Base-by-base conservation (phyloP, 257 asterid species). In the Solanum arcanum region DNA sequence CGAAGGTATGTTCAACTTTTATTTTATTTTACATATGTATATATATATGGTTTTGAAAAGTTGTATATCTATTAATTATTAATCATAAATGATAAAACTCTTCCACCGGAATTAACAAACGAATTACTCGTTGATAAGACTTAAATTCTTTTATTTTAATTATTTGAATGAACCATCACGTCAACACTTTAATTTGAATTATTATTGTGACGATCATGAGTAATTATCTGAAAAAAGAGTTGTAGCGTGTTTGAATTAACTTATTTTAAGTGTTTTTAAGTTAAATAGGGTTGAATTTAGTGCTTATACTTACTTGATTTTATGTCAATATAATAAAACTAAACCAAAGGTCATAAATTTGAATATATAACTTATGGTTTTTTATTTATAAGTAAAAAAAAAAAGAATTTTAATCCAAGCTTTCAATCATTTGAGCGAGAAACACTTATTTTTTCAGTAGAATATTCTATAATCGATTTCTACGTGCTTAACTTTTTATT, bases 171-270 rank as follows among this genome's bases (percentile, higher is more conserved):
- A 62, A 62, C 69, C 31, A 62, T 62, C 69, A 23, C 11, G 69
- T 23, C 69, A 62, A 62, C 31, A 23, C 29, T 62, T 60, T 0
- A 23, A 23, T 62, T 23, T 62, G 69, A 62, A 10, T 62, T n/a
- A 62, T 62, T 62, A 23, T 60, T 60, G 0, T 23, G 29, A 23
- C 3, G 7, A 0, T 60, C 29, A 1, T 60, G 69, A 9, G 14
- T 23, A 60, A 60, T 60, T 2, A 23, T 60, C 69, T 10, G 1
- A 52, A 56, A 56, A 56, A 56, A 56, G 64, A 7, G 64, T 3
- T 56, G 0, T 4, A 7, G n/a, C 2, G 0, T 56, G 64, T 56
- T 18, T 52, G 62, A 0, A 52, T 52, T 52, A 52, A 0, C 62
- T 52, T 18, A 52, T 52, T 52, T 52, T 52, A 16, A 16, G 10